Percentiles rank a stretch among this genome's conserved stretches.
Conservation (phyloP, 2,329 filamentous ascomycete species). For the Sporothrix pallida region DNA sequence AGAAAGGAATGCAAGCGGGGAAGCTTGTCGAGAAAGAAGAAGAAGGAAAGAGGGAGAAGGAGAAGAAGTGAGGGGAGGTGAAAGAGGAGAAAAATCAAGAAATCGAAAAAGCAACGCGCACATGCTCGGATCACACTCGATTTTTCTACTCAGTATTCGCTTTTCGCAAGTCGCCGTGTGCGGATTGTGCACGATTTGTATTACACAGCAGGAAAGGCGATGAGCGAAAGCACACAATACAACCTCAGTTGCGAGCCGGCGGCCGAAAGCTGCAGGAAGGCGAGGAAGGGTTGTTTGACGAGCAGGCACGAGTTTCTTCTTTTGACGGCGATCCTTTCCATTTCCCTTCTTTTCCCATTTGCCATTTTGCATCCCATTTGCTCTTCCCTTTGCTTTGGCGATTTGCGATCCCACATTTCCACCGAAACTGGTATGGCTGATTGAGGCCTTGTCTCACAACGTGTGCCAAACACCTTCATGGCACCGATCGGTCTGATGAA, state of each 20-base stretch:
- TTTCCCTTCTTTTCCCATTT: background rate
- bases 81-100: too few relatives aligned
- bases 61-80: conserved; percentile 3
- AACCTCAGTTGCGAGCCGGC: conserved; percentile 18
- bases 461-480: background rate
- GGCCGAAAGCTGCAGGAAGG: conserved; percentile 37
- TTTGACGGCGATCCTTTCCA: conserved; percentile 23
- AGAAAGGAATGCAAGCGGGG: background rate
- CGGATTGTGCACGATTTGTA: conserved; percentile 15
- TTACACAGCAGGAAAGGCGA: conserved; percentile 22
- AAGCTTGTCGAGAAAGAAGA: background rate
- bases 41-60: background rate
- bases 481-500: conserved; percentile 9
- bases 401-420: conserved; percentile 1
- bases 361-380: background rate
- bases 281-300: conserved; percentile 26
- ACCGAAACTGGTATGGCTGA: conserved; percentile 31
- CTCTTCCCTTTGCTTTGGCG: background rate
- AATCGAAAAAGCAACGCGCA: background rate
- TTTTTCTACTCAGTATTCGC: background rate
- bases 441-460: conserved; percentile 31
- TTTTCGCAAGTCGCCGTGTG: background rate
- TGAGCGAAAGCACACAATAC: background rate
- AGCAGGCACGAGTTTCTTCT: background rate
- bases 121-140: background rate